Conservation (phyloP, 176 grass and related monocot genomes). For the Zizania latifolia region DNA sequence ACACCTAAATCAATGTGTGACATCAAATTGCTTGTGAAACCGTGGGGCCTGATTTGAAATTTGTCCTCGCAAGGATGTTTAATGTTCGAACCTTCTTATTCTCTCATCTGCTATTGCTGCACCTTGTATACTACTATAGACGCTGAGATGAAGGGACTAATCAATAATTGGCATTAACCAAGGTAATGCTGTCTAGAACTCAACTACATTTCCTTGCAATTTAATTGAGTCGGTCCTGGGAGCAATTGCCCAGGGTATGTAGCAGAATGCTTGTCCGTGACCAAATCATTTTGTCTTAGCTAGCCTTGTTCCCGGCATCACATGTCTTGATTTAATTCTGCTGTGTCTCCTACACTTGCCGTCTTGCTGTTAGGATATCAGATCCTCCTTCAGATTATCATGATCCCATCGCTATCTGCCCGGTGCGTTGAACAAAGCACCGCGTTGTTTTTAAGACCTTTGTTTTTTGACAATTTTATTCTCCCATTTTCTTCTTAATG, state of each 20-base stretch:
- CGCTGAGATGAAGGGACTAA: not conserved
- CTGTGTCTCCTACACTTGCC: not conserved
- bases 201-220: slow-evolving; percentile 15
- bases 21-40: not conserved
- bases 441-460: not conserved
- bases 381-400: not conserved
- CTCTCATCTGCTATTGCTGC: not conserved
- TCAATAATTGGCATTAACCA: slow-evolving; percentile 13
- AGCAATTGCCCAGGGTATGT: not conserved
- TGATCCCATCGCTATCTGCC: not conserved
- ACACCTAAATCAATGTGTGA: not conserved
- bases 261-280: not conserved
- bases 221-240: not conserved
- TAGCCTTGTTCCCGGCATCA: not conserved
- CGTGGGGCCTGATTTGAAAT: not conserved
- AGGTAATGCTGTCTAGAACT: not conserved
- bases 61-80: not conserved
- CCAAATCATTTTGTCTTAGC: not conserved
- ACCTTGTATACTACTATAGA: not conserved
- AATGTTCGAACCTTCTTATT: not conserved
- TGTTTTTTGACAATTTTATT: not conserved
- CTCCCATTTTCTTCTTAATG: not conserved
- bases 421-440: not conserved
- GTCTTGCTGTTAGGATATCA: not conserved
- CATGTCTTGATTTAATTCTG: not conserved